Evolutionary conservation across 2,329 filamentous ascomycete species (phyloP).

Genomic region (Botrytis fragariae): DNA sequence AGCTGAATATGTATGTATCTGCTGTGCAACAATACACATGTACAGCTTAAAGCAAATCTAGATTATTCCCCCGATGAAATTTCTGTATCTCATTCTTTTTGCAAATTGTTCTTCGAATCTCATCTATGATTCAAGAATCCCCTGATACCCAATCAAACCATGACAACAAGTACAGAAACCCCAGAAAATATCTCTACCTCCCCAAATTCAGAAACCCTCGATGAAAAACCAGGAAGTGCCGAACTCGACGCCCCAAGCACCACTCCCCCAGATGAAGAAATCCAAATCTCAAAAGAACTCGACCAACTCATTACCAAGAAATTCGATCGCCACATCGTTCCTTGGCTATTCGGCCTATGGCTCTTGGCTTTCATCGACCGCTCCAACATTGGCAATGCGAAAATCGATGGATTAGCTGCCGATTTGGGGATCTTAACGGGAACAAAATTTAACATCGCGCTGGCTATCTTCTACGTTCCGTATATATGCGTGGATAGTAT

Average conservation of each 20-base stretch:
- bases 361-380: constrained; percentile 19
- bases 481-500: constrained; percentile 56
- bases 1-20: neutral
- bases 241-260: neutral
- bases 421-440: constrained; percentile 50
- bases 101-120: neutral
- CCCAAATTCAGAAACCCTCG: neutral
- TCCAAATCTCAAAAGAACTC: neutral
- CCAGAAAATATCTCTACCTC: neutral
- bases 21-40: neutral
- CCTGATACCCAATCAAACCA: neutral
- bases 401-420: constrained; percentile 59
- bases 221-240: neutral
- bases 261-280: neutral
- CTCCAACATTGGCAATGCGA: constrained; percentile 47
- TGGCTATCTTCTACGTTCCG: constrained; percentile 60
- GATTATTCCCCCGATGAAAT: neutral
- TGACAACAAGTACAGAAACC: neutral
- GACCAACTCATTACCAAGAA: constrained; percentile 17
- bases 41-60: neutral
- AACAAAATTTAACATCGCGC: constrained; percentile 56
- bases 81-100: neutral
- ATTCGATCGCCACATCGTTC: constrained; percentile 15
- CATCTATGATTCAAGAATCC: no score
- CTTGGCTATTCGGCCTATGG: constrained; percentile 19